A percentile compares a stretch with the other conserved stretches of the same genome.
Evolutionary conservation across 2,329 filamentous ascomycete genomes (phyloP).

Genomic region (Claviceps digitariae): DNA sequence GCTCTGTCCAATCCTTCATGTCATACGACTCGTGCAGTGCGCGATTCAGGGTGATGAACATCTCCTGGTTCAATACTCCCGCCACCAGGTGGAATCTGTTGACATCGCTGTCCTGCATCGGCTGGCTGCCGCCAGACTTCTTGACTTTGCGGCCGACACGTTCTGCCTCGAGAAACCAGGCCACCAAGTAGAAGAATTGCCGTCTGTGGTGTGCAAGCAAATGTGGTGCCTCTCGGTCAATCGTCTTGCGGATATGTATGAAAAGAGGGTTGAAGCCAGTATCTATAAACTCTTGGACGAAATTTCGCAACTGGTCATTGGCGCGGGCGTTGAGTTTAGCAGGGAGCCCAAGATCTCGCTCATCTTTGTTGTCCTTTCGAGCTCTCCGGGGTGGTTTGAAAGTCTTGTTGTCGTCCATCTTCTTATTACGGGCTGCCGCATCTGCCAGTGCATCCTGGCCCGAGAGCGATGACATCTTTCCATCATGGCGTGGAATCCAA

Average conservation of each 20-base stretch:
- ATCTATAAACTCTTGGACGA: slow-evolving; percentile 89
- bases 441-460: slow-evolving; percentile 76
- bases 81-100: slow-evolving; percentile 81
- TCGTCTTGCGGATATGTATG: slow-evolving; percentile 69
- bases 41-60: slow-evolving; percentile 77
- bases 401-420: slow-evolving; percentile 84
- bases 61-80: slow-evolving; percentile 84
- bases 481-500: slow-evolving; percentile 80
- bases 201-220: slow-evolving; percentile 62
- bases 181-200: slow-evolving; percentile 84
- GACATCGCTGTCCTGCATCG: slow-evolving; percentile 32
- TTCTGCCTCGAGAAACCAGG: slow-evolving; percentile 88
- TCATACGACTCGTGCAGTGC: slow-evolving; percentile 69
- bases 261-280: slow-evolving; percentile 92
- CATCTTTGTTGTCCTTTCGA: slow-evolving; percentile 47
- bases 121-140: slow-evolving; percentile 36
- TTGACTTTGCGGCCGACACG: slow-evolving; percentile 52
- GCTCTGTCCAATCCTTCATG: slow-evolving; percentile 73
- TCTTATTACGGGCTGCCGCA: slow-evolving; percentile 58
- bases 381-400: slow-evolving; percentile 67
- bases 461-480: slow-evolving; percentile 73
- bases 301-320: slow-evolving; percentile 62
- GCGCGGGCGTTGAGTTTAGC: slow-evolving; percentile 58
- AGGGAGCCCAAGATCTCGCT: slow-evolving; percentile 63
- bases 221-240: slow-evolving; percentile 79